A percentile compares a stretch with the other conserved stretches of the same genome.
Evolutionary conservation across 2,329 filamentous ascomycete species (phyloP).

Genomic region (Colletotrichum tofieldiae): DNA sequence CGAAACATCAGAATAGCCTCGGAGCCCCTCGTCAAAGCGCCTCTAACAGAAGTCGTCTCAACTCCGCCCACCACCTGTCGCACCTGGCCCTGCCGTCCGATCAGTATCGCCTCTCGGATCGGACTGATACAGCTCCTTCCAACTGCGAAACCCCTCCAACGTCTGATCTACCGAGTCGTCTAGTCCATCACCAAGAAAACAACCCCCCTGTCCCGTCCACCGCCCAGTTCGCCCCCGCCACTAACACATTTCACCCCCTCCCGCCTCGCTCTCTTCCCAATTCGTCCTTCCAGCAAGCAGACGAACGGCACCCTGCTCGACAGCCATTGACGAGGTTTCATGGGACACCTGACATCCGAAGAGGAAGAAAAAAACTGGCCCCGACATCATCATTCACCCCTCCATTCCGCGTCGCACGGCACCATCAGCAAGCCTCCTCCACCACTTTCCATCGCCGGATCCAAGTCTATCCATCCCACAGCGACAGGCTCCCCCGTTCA

Average conservation of each 20-base stretch:
- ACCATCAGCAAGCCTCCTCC: conserved; percentile 25
- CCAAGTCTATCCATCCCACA: conserved; percentile 36
- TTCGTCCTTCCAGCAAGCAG: conserved; percentile 18
- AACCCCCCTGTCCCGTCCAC: conserved; percentile 13
- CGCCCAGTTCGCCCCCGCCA: conserved; percentile 44
- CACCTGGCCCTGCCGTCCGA: conserved; percentile 50
- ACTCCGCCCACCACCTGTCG: conserved; percentile 50
- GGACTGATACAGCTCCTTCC: conserved; percentile 43
- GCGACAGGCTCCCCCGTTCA: conserved; percentile 22
- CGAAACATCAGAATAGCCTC: conserved; percentile 57
- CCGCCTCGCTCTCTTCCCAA: conserved; percentile 37
- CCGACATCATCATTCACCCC: conserved; percentile 27
- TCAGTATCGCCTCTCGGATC: conserved; percentile 44
- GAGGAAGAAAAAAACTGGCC: conserved; percentile 32
- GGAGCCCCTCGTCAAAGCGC: conserved; percentile 58
- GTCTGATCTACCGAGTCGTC: conserved; percentile 58
- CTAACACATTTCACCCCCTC: conserved; percentile 41
- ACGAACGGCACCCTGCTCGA: conserved; percentile 40
- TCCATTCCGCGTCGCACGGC: conserved; percentile 29
- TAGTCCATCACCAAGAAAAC: conserved; percentile 27
- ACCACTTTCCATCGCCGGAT: conserved; percentile 30
- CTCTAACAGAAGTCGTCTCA: conserved; percentile 64
- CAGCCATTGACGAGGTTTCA: conserved; percentile 56
- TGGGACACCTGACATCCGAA: conserved; percentile 56
- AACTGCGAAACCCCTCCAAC: conserved; percentile 63